These are phyloP conservation scores for Stephania japonica DNA, from an alignment of 164 flowering plant species.

Conservation along the genomic window DNA sequence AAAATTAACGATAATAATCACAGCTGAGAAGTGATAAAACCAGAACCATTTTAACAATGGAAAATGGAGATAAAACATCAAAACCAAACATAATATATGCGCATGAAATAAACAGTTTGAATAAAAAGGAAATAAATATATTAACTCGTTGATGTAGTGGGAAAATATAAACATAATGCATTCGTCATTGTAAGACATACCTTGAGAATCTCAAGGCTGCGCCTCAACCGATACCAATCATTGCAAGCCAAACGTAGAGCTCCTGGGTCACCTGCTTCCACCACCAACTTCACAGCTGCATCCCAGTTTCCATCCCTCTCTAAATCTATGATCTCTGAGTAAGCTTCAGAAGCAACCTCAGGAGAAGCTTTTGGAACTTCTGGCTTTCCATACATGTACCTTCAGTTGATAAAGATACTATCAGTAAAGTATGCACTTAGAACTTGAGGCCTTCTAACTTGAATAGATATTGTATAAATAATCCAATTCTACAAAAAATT, in stretches of 20 bases:
- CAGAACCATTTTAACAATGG: not conserved
- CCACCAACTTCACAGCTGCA: conserved; percentile 78
- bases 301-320: conserved; percentile 68
- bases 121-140: not conserved
- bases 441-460: not conserved
- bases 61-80: not conserved
- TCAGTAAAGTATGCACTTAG: conserved; percentile 3
- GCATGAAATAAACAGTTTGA: not conserved
- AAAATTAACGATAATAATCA: not conserved
- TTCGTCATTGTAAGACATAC: conserved; percentile 22
- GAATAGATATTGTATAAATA: not conserved
- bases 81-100: not conserved
- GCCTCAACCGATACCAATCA: conserved; percentile 88
- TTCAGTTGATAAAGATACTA: conserved; percentile 13
- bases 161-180: not conserved
- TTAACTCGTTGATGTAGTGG: not conserved
- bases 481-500: not conserved
- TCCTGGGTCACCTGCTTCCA: conserved; percentile 72
- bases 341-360: conserved; percentile 62
- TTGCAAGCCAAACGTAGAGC: conserved; percentile 57
- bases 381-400: conserved; percentile 97
- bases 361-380: conserved; percentile 86
- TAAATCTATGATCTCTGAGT: conserved; percentile 49
- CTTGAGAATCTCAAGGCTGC: conserved; percentile 90
- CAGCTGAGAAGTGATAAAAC: not conserved